Conservation (phyloP, 2,329 filamentous ascomycete species). For the Colletotrichum destructivum region DNA sequence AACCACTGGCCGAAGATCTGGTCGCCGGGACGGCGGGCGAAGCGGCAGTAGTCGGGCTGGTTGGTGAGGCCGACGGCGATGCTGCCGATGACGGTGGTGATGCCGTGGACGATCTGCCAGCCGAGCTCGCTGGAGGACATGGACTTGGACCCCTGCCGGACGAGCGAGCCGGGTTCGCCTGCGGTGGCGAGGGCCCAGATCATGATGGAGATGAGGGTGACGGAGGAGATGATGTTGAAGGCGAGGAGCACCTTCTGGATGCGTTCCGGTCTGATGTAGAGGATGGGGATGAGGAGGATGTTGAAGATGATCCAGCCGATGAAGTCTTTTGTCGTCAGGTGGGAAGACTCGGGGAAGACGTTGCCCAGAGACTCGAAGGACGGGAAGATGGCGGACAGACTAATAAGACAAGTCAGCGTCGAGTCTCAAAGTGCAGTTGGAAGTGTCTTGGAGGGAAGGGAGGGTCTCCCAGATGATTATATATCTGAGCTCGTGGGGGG, state of each 20-base stretch:
- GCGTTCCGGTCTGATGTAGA: conserved; percentile 59
- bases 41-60: conserved; percentile 61
- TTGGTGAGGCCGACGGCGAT: conserved; percentile 62
- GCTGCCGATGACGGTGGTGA: conserved; percentile 59
- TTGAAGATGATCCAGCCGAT: conserved; percentile 51
- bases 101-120: conserved; percentile 55
- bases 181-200: conserved; percentile 55
- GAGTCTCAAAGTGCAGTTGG: no score
- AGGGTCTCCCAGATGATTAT: no score
- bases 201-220: conserved; percentile 51
- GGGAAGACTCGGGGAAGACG: conserved; percentile 45
- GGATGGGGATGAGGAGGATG: conserved; percentile 53
- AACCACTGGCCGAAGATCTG: conserved; percentile 59
- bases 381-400: conserved; percentile 48
- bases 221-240: conserved; percentile 51
- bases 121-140: conserved; percentile 47
- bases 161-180: conserved; percentile 49
- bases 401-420: conserved; percentile 10
- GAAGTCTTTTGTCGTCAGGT: conserved; percentile 48
- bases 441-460: no score
- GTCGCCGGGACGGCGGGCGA: conserved; percentile 55
- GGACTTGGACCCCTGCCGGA: conserved; percentile 40
- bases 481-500: no score
- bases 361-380: conserved; percentile 47
- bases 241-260: conserved; percentile 51